Conservation (phyloP, 2,329 filamentous ascomycete species). For the Pseudogymnoascus sp. region DNA sequence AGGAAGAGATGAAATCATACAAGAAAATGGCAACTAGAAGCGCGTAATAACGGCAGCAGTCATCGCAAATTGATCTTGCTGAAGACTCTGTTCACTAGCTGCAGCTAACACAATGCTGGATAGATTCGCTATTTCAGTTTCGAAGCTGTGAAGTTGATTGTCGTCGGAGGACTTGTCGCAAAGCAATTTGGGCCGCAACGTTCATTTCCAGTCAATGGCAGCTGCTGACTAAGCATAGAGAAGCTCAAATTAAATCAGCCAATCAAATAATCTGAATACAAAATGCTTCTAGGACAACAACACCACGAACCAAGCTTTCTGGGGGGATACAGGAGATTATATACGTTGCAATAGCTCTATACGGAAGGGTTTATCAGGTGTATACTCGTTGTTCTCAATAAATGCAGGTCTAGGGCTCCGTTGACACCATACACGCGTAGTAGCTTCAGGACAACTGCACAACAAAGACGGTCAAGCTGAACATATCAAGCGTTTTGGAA, state of each 20-base stretch:
- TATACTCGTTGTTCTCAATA: background rate
- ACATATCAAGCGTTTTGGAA: background rate
- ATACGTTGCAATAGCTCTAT: background rate
- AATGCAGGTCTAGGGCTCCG: background rate
- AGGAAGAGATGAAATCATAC: background rate
- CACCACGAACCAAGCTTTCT: background rate
- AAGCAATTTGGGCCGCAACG: background rate
- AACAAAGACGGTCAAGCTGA: background rate
- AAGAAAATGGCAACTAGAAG: background rate
- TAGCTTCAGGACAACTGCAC: no score
- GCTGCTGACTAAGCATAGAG: background rate
- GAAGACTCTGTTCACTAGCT: background rate
- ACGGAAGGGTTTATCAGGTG: background rate
- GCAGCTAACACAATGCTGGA: background rate
- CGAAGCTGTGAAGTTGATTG: background rate
- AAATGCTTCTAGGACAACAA: background rate
- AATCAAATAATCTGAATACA: background rate
- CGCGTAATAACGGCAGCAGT: conserved; percentile 1
- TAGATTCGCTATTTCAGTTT: background rate
- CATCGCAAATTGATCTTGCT: conserved; percentile 3
- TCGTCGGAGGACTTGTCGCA: conserved; percentile 1
- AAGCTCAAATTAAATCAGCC: background rate
- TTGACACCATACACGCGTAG: background rate
- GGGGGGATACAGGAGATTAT: background rate
- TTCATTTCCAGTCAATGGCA: conserved; percentile 3